Evolutionary conservation across 176 grass and related monocot genomes (phyloP).

Genomic region (Aegilops longissima): DNA sequence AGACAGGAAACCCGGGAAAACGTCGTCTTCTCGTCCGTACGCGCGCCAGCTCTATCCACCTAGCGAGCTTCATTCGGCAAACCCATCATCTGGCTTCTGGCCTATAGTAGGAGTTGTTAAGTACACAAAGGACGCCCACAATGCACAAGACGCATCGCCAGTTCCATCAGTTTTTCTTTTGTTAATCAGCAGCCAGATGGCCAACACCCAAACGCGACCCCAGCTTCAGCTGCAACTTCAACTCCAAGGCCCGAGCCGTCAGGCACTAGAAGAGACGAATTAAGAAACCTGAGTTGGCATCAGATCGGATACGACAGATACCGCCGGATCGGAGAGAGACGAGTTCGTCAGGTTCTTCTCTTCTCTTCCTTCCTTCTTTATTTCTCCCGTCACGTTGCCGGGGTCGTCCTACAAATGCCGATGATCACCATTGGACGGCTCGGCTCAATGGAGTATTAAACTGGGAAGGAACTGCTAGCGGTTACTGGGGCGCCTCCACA

Average conservation of each 20-base stretch:
- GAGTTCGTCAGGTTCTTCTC: background rate
- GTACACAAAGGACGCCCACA: too few species aligned
- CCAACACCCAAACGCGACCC: background rate
- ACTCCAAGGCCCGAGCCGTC: slow-evolving; percentile 14
- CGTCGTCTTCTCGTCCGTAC: too few species aligned
- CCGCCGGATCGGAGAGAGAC: background rate
- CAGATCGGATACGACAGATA: background rate
- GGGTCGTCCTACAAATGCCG: too few species aligned
- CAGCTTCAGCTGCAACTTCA: background rate
- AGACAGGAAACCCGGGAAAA: too few species aligned
- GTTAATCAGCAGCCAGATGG: background rate
- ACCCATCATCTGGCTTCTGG: too few species aligned
- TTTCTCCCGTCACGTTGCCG: background rate
- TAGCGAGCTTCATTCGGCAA: too few species aligned
- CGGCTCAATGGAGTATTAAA: background rate
- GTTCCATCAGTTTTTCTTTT: too few species aligned
- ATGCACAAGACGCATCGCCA: too few species aligned
- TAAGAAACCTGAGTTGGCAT: background rate
- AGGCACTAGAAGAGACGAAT: background rate
- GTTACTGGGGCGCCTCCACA: slow-evolving; percentile 12
- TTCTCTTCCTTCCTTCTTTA: background rate
- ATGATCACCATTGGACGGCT: background rate
- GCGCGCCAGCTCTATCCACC: too few species aligned
- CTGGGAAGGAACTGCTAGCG: background rate
- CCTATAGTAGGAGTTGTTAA: too few species aligned